phyloP scores from a whole-genome alignment of 768 basidiomycete genomes.

The Lactifluus echinatus region DNA sequence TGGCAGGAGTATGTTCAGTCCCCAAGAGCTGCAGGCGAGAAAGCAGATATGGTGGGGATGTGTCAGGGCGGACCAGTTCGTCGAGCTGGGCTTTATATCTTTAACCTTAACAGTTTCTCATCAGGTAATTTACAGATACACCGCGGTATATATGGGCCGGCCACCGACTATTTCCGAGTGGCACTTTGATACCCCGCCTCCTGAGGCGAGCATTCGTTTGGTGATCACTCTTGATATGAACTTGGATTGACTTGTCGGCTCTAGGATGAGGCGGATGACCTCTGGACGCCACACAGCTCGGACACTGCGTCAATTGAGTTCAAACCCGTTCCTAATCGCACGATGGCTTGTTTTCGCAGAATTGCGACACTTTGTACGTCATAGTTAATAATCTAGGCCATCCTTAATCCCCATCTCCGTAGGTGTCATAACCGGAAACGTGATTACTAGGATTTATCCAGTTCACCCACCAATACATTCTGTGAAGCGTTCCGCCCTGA shows the following conservation, averaged over 20 bases:
- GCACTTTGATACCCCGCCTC: constrained; percentile 62
- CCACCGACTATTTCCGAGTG: constrained; percentile 58
- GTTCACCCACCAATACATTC: constrained; percentile 42
- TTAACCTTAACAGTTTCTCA: constrained; percentile 2
- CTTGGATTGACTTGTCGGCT: background rate
- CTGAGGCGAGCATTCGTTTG: constrained; percentile 30
- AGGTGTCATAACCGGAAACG: constrained; percentile 62
- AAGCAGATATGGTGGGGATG: constrained; percentile 79
- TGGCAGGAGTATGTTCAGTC: constrained; percentile 50
- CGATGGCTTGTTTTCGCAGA: constrained; percentile 49
- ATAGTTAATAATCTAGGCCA: background rate
- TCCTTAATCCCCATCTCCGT: background rate
- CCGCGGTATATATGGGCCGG: constrained; percentile 69
- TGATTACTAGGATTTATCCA: constrained; percentile 63
- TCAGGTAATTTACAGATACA: constrained; percentile 38
- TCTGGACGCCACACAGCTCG: constrained; percentile 40
- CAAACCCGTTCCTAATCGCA: constrained; percentile 37
- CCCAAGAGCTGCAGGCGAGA: constrained; percentile 56
- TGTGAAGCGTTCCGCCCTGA: constrained; percentile 42
- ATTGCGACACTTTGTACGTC: constrained; percentile 50
- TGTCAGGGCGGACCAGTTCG: constrained; percentile 59
- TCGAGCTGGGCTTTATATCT: constrained; percentile 5
- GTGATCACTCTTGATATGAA: background rate
- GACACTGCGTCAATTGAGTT: constrained; percentile 36
- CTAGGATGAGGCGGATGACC: constrained; percentile 51